Conservation (phyloP, 805 yeast species). For the Ogataea kodamae region DNA sequence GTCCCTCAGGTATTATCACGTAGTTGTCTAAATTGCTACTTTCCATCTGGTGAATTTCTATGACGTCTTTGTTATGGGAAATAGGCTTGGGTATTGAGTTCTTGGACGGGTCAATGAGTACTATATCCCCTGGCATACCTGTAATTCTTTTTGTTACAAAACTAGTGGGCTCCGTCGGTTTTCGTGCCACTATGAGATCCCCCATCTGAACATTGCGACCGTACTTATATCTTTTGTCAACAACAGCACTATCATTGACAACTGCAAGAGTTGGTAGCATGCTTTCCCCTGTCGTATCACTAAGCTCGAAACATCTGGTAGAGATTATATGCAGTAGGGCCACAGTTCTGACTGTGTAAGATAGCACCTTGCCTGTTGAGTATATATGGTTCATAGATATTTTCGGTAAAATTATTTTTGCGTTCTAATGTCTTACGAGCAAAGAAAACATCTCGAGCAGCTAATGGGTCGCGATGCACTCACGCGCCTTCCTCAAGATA, state of each 20-base stretch:
- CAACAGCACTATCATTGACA: conserved; percentile 74
- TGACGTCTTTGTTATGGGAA: conserved; percentile 8
- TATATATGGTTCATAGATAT: conserved; percentile 5
- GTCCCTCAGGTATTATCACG: conserved; percentile 86
- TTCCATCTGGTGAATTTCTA: conserved; percentile 18
- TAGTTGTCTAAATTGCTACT: conserved; percentile 41
- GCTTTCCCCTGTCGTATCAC: conserved; percentile 84
- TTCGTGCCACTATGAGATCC: conserved; percentile 80
- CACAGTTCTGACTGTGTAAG: conserved; percentile 52
- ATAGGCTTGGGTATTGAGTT: conserved; percentile 39
- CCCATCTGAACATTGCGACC: conserved; percentile 76
- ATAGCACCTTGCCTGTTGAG: conserved; percentile 18
- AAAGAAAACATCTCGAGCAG: conserved; percentile 70
- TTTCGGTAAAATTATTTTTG: conserved; percentile 1
- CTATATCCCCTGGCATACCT: conserved; percentile 93
- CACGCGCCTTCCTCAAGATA: conserved; percentile 28
- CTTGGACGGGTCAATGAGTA: conserved; percentile 75
- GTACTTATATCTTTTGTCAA: conserved; percentile 55
- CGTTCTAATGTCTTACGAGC: conserved; percentile 53
- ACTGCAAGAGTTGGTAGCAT: conserved; percentile 89
- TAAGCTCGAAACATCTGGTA: conserved; percentile 24
- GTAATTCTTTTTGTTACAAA: conserved; percentile 90
- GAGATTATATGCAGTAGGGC: conserved; percentile 58
- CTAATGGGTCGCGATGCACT: conserved; percentile 68
- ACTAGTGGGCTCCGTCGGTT: conserved; percentile 84